Evolutionary conservation across 2,329 filamentous ascomycete species (phyloP).

Genomic region (Metarhizium robertsii): DNA sequence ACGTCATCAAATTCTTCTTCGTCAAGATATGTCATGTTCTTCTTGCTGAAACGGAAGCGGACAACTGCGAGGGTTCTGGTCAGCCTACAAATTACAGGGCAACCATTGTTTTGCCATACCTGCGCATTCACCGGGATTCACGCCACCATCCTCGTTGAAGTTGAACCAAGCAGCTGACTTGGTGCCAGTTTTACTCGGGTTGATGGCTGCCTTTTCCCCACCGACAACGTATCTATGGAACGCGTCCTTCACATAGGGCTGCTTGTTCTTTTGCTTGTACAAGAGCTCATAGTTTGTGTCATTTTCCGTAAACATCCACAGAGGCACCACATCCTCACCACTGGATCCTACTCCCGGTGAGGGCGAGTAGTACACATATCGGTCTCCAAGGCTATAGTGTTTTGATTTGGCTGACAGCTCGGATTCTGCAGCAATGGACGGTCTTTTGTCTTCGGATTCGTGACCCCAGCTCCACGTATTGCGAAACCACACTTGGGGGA

Average conservation of each 20-base stretch:
- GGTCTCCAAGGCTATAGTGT: slow-evolving; percentile 71
- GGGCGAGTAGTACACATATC: slow-evolving; percentile 77
- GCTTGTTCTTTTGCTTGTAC: slow-evolving; percentile 69
- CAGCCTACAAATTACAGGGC: not conserved
- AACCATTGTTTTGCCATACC: slow-evolving; percentile 36
- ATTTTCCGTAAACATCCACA: slow-evolving; percentile 89
- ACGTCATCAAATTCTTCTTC: slow-evolving; percentile 89
- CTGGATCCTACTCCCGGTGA: slow-evolving; percentile 76
- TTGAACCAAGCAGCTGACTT: slow-evolving; percentile 88
- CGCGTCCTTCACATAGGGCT: slow-evolving; percentile 86
- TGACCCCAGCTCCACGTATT: slow-evolving; percentile 96
- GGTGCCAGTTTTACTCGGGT: slow-evolving; percentile 71
- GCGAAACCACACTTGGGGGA: slow-evolving; percentile 93
- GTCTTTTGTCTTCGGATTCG: slow-evolving; percentile 67
- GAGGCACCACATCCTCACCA: slow-evolving; percentile 74
- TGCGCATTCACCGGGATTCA: slow-evolving; percentile 83
- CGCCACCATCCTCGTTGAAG: slow-evolving; percentile 83
- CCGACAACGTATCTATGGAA: slow-evolving; percentile 86
- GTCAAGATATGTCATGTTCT: slow-evolving; percentile 69
- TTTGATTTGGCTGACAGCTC: slow-evolving; percentile 65
- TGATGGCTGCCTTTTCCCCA: slow-evolving; percentile 69
- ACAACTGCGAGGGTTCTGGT: slow-evolving; percentile 48
- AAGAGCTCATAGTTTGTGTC: slow-evolving; percentile 78
- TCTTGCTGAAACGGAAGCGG: slow-evolving; percentile 77
- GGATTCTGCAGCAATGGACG: slow-evolving; percentile 58